phyloP scores from a whole-genome alignment of 2,329 filamentous ascomycete genomes.

The Claviceps maximensis region DNA sequence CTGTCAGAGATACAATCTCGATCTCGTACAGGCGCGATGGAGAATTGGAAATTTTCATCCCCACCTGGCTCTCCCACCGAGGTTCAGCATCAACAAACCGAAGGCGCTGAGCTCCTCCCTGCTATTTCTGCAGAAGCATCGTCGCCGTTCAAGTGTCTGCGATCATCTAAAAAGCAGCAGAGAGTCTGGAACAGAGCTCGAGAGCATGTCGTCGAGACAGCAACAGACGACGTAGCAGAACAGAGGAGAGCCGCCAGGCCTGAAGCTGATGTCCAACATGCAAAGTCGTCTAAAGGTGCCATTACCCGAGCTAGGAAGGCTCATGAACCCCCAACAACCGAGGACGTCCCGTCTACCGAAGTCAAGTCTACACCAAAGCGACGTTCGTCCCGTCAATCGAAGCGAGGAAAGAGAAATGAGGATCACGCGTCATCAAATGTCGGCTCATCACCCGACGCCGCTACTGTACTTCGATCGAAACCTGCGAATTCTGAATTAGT shows the following conservation, averaged over 20 bases:
- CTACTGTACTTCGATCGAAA: no score
- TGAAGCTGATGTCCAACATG: background rate
- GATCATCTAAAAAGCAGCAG: slow-evolving; percentile 8
- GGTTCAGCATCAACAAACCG: slow-evolving; percentile 16
- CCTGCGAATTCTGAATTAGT: background rate
- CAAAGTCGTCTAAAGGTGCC: background rate
- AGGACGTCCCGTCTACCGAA: background rate
- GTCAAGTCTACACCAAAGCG: background rate
- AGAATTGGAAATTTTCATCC: slow-evolving; percentile 43
- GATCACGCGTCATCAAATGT: background rate
- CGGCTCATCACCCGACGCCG: slow-evolving; percentile 4
- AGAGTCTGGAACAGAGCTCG: background rate
- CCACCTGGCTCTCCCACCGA: slow-evolving; percentile 38
- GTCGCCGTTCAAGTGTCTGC: slow-evolving; percentile 8
- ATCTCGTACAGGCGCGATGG: slow-evolving; percentile 23
- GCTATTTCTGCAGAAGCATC: slow-evolving; percentile 6
- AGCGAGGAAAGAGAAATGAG: background rate
- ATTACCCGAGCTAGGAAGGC: slow-evolving; percentile 2
- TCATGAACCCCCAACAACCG: background rate
- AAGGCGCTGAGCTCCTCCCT: slow-evolving; percentile 8
- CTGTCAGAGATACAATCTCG: slow-evolving; percentile 38
- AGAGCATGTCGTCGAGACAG: background rate
- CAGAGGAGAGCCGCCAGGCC: background rate
- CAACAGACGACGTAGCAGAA: background rate
- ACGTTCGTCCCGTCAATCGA: slow-evolving; percentile 1